These are phyloP conservation scores for Basidiobolus meristosporus DNA, from an alignment of 371 early-diverging fungal species.

Conservation along the genomic window DNA sequence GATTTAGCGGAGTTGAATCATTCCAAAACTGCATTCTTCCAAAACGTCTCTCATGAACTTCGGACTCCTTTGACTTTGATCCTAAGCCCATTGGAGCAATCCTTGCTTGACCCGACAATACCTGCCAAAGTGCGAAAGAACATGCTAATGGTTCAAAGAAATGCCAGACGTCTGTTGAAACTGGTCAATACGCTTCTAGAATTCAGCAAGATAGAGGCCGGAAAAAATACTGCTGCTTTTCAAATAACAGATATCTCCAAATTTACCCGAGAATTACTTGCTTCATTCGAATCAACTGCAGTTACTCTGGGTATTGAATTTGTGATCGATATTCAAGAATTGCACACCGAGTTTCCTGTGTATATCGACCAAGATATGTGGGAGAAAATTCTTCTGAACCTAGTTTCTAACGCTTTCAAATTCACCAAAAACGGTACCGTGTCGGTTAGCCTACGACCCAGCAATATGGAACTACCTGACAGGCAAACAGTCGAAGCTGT, in stretches of 20 bases:
- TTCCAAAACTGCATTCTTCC: conserved; percentile 16
- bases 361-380: conserved; percentile 21
- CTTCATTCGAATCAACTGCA: conserved; percentile 13
- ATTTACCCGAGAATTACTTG: conserved; percentile 14
- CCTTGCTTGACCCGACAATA: too few relatives aligned
- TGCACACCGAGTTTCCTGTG: conserved; percentile 1
- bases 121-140: too few relatives aligned
- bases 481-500: conserved; percentile 2
- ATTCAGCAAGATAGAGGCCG: conserved; percentile 2
- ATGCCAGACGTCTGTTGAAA: conserved; percentile 16
- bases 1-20: conserved; percentile 14
- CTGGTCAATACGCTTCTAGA: conserved; percentile 20
- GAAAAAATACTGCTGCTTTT: conserved; percentile 8
- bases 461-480: conserved; percentile 11
- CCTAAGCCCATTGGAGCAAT: not conserved
- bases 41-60: conserved; percentile 13
- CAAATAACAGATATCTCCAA: conserved; percentile 13
- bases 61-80: conserved; percentile 7
- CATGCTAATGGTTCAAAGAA: conserved; percentile 12
- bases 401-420: conserved; percentile 18
- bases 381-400: conserved; percentile 17
- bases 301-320: conserved; percentile 7
- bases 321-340: conserved; percentile 7
- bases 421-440: conserved; percentile 12
- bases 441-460: conserved; percentile 9